phyloP scores from a whole-genome alignment of 192 early-diverging fungal species.

The Linnemannia exigua region DNA sequence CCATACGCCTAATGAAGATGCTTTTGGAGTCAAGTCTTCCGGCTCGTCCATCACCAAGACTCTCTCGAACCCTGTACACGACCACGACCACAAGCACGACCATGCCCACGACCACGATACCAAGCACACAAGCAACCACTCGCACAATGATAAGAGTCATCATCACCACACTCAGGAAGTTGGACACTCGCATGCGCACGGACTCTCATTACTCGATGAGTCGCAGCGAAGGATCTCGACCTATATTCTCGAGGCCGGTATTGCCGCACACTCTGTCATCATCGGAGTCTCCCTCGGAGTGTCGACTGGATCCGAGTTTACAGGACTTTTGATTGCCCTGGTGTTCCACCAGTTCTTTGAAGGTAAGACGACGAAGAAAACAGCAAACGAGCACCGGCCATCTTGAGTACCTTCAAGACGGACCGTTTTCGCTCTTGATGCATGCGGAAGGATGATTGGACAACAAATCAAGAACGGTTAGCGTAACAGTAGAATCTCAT shows the following conservation, averaged over 20 bases:
- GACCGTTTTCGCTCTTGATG: neutral
- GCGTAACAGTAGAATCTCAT: constrained; percentile 19
- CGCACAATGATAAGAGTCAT: constrained; percentile 1
- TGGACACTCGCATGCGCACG: constrained; percentile 31
- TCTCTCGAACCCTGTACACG: neutral
- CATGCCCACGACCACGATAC: neutral
- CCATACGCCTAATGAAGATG: neutral
- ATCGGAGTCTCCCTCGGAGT: constrained; percentile 76
- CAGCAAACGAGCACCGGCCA: neutral
- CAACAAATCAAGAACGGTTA: neutral
- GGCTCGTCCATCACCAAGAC: constrained; percentile 20
- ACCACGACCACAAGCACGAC: neutral
- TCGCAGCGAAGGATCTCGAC: constrained; percentile 52
- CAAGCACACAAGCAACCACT: neutral
- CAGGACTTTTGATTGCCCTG: constrained; percentile 73
- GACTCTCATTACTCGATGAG: constrained; percentile 19
- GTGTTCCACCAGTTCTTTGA: constrained; percentile 78
- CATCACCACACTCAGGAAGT: constrained; percentile 24
- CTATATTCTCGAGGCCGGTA: constrained; percentile 75
- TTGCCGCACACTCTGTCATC: constrained; percentile 75
- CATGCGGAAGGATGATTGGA: neutral
- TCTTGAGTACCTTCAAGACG: neutral
- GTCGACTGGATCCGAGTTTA: constrained; percentile 70
- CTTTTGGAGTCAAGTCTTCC: neutral
- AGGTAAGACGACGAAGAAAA: no score